phyloP scores from a whole-genome alignment of 352 stramenopile species.

The Globisporangium spinosum region DNA sequence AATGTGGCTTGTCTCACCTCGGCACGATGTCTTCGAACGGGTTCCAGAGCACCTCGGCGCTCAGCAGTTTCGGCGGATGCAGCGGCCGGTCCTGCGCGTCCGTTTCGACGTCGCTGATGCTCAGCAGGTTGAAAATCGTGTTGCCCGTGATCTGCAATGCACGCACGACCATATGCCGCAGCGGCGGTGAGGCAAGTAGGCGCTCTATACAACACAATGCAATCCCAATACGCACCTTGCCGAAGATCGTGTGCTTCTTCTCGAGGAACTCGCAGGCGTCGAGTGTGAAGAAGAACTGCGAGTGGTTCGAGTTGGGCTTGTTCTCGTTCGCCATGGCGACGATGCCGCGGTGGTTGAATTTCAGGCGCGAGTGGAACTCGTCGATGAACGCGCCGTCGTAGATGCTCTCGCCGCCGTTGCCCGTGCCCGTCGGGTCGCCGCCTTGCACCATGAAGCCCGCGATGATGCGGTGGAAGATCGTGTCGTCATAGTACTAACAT shows the following conservation, averaged over 20 bases:
- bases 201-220: background rate
- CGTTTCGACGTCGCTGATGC: conserved; percentile 87
- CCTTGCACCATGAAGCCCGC: conserved; percentile 95
- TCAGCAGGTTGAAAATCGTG: conserved; percentile 97
- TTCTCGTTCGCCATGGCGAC: conserved; percentile 93
- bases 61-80: conserved; percentile 71
- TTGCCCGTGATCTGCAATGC: conserved; percentile 88
- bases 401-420: conserved; percentile 78
- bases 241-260: conserved; percentile 94
- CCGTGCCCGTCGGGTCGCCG: conserved; percentile 88
- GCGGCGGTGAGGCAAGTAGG: background rate
- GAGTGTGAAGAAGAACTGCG: conserved; percentile 98
- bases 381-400: conserved; percentile 80
- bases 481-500: conserved; percentile 92
- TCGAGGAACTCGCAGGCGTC: conserved; percentile 93
- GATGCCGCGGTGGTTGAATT: conserved; percentile 95
- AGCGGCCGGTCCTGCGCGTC: conserved; percentile 79
- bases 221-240: conserved; percentile 37
- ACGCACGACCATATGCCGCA: conserved; percentile 2
- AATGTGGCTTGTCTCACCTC: conserved; percentile 24
- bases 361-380: conserved; percentile 93
- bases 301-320: conserved; percentile 84
- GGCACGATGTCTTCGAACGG: conserved; percentile 95
- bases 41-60: conserved; percentile 91
- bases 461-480: conserved; percentile 95